Evolutionary conservation across 176 grass and related monocot species (phyloP), one percentile per base, ranked within the genome.

Genomic region (Pharus latifolius): DNA sequence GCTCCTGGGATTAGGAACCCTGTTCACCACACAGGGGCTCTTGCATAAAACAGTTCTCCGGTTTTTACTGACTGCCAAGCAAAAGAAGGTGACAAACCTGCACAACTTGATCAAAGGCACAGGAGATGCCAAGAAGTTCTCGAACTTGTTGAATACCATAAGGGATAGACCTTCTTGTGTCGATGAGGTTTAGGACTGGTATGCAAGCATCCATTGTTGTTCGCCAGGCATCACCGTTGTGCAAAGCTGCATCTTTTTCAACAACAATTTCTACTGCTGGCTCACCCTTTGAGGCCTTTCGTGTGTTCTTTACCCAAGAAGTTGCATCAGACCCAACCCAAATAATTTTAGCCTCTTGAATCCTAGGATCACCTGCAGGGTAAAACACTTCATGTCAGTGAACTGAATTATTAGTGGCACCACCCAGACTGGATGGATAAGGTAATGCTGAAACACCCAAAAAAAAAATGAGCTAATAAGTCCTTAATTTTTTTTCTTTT

Each of bases 91-190:
- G 15, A 10, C 77, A 71, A 68, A 98, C 94, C 94, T 93, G 86
- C 63, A 90, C 87, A 31, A 85, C 74, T 93, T 98, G 94, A 59
- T 98, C 94, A 80, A 98, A 98, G 41, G 94, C 84, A 74, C 89
- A 93, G 74, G 94, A 93, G 69, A 93, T 98, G 56, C 94, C 94
- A 80, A 98, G 57, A 70, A 88, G 83, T 80, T 98, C 81, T 64
- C 45, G 83, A 73, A 90, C 52, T 84, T 92, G 83, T 63, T 93
- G 94, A 70, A 98, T 86, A 56, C 86, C 89, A 52, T 88, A 90
- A 72, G 94, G 94, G 32, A 82, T 80, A 49, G 94, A 98, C 50
- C 89, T 70, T 30, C 50, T 78, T 66, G 84, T 90, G 54, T 98
- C 89, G 49, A 98, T 90, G 31, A 98, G 94, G 40, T 85, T 62